Evolutionary conservation across 257 asterid genomes (phyloP), one percentile per base, ranked within the genome.

Genomic region (Solanum piurae): DNA sequence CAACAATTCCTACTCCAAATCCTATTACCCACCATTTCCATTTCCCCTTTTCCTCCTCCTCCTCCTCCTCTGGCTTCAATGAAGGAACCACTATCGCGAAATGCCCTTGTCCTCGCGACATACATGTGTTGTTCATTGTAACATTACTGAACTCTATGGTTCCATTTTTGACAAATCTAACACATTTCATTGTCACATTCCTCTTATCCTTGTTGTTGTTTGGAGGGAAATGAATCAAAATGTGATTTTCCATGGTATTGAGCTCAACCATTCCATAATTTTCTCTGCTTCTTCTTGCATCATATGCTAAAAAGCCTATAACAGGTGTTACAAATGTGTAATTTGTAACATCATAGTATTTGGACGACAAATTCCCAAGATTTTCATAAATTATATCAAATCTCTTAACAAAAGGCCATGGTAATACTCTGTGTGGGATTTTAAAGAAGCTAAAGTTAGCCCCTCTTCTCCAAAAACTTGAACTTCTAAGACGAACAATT

Each of bases 21-120:
- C 94, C 98, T n/a, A 93, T 89, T 88, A 86, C 89, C 97, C 97
- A 90, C 98, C 94, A 87, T 91, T 89, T 91, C 89, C 91, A 80
- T 42, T n/a, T 44, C 71, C 85, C 31, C 10, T 3, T 68, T 44
- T 85, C 18, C 46, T 9, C 13, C 44, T 40, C 12, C 42, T 38
- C 6, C n/a, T 33, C 5, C 25, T 62, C 77, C 36, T 62, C 29
- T 37, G 87, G 31, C 11, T 80, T 49, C 69, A 80, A 44, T 27
- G 83, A 72, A 77, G 98, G 98, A 46, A 92, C 62, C 9, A 92
- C 96, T 75, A 96, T 75, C 6, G 98, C 89, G 88, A 92, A 94
- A 92, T 94, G 98, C 14, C 99, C 98, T 86, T 85, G 89, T 12
- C 91, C 93, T 12, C 46, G 66, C 5, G 92, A 86, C 37, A 38